phyloP scores from a whole-genome alignment of 768 basidiomycete genomes.

The Phlebiopsis gigantea region DNA sequence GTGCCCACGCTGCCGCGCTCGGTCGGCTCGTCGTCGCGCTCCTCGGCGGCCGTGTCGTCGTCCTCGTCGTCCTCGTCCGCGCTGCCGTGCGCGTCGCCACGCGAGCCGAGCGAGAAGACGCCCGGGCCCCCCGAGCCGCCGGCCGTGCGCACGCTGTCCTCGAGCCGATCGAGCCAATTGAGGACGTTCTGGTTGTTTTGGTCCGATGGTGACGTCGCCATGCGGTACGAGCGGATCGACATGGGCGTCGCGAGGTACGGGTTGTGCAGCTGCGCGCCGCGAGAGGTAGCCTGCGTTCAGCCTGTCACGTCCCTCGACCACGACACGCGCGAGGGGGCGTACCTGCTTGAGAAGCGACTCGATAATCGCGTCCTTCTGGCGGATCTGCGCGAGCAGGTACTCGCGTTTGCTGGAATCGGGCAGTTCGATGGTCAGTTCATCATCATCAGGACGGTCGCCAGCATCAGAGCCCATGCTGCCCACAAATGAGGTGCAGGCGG shows the following conservation, averaged over 20 bases:
- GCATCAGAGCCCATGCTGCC: background rate
- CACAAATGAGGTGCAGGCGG: background rate
- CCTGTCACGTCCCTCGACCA: background rate
- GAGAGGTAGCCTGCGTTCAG: background rate
- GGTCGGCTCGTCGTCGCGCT: constrained; percentile 13
- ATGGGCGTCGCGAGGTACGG: constrained; percentile 77
- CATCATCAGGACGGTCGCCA: background rate
- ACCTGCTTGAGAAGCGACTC: constrained; percentile 83
- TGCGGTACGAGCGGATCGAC: constrained; percentile 71
- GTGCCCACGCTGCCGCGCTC: constrained; percentile 22
- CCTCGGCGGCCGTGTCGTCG: constrained; percentile 16
- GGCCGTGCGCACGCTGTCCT: constrained; percentile 51
- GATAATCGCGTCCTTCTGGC: constrained; percentile 85
- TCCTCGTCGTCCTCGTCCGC: constrained; percentile 20
- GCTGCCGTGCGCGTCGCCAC: constrained; percentile 24
- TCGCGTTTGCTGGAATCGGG: constrained; percentile 67
- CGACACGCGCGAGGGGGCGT: constrained; percentile 13
- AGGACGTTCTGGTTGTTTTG: constrained; percentile 60
- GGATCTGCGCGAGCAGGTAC: constrained; percentile 78
- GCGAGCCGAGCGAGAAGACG: constrained; percentile 41
- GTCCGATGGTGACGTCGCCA: constrained; percentile 74
- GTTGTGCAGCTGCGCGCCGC: constrained; percentile 56
- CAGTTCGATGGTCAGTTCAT: constrained; percentile 19
- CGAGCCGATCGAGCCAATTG: constrained; percentile 68
- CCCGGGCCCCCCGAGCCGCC: constrained; percentile 37